Base-by-base conservation (phyloP, 2,329 filamentous ascomycete genomes). In the Parasarocladium wereldwijsianum region DNA sequence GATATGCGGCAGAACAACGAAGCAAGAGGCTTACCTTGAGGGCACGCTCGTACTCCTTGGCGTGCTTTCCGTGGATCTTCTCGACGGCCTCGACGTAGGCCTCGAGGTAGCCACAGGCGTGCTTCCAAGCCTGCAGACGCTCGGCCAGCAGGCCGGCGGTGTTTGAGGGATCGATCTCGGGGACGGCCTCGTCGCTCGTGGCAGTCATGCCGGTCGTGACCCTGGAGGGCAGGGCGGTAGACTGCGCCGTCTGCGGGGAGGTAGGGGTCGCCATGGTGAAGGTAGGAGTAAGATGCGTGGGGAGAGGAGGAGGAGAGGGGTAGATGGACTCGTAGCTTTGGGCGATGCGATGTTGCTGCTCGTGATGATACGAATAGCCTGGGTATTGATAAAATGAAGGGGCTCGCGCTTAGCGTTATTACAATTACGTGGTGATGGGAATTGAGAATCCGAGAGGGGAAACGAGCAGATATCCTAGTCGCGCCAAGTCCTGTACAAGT, bases 21-120 rank as follows among this genome's bases (percentile, higher is more conserved):
- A 16, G 32, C 75, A 7, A 17, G 18, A 3, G 17, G 32, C 42
- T 12, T 32, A 55, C 77, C 75, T 96, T 98, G 46, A 96, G 58
- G 8, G 90, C 76, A 57, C 82, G 87, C 60, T 96, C 86, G 47
- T 93, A 93, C 54, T 96, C 87, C 61, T 93, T 96, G 32, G 83
- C 75, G 43, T 93, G 79, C 8, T 71, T 67, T 48, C 76, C 78
- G 49, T 94, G 78, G 34, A 83, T 65, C 64, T 87, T 94, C 54
- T 93, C 85, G 4, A 85, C 82, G 6, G 80, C 76, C 17, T 61
- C 62, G 45, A 96, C 66, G 52, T 94, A 98, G 30, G 93, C 84
- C 55, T 96, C 85, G 27, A 98, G 66, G 49, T 93, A 87, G 33
- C 66, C 82, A 38, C 85, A 82, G 36, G 86, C 83, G 52, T 96